Evolutionary conservation across 208 protist species (phyloP), one percentile per base, ranked within the genome.

Genomic region (Trypanosoma mega): DNA sequence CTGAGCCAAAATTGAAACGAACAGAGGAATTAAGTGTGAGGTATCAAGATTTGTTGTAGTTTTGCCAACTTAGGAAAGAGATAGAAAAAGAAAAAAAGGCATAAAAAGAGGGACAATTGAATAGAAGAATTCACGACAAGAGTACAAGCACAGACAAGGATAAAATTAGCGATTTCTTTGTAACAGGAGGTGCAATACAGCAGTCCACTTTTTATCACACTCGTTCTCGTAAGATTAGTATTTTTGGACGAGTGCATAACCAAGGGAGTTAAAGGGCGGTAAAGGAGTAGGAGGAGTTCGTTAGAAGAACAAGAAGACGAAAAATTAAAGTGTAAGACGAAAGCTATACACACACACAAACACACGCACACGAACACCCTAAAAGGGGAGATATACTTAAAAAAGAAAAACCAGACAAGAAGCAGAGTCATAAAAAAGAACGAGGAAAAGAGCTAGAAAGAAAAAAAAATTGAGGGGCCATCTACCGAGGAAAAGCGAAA

Each of bases 401-500:
- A 43, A 55, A 55, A 55, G 4, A 34, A 39, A 7, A 55, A 41
- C 36, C 9, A 57, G 45, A 1, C 41, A 51, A 51, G 3, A 57
- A 6, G 36, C 52, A 47, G 1, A 4, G 21, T 36, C 29, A 8
- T 9, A 26, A 33, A 14, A 31, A 43, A 41, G 8, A 44, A 41
- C 39, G 44, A 56, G n/a, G 21, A 16, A 43, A 3, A 24, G 16
- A 43, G 7, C 23, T 18, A 43, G n/a, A 56, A n/a, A 39, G 12
- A 56, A 39, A 47, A 26, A 47, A 46, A 45, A 47, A 31, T 3
- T n/a, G 48, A 47, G 31, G 48, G 48, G n/a, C 33, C 18, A 11
- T 27, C n/a, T n/a, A n/a, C n/a, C n/a, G n/a, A 5, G 34, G 5
- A 29, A n/a, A 6, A 3, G 30, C 6, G 9, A 55, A n/a, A 30